phyloP scores from a whole-genome alignment of 1,139 yeast genomes.

The Pichia cactophila region DNA sequence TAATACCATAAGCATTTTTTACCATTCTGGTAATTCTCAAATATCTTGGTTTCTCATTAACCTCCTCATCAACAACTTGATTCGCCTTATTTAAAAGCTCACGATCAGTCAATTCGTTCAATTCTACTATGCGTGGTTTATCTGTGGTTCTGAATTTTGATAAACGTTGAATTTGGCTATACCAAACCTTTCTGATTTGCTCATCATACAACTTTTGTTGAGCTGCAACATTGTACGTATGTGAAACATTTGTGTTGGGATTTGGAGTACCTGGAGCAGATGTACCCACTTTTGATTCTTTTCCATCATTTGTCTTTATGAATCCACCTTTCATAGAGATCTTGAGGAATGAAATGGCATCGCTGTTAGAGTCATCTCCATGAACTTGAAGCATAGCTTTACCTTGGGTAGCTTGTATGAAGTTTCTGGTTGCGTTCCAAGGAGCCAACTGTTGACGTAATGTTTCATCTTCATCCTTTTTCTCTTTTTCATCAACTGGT shows the following conservation, averaged over 20 bases:
- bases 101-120: constrained; percentile 29
- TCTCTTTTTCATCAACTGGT: constrained; percentile 17
- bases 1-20: constrained; percentile 77
- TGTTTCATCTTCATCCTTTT: constrained; percentile 32
- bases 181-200: constrained; percentile 88
- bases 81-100: constrained; percentile 29
- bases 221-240: constrained; percentile 70
- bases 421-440: constrained; percentile 88
- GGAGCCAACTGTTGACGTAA: constrained; percentile 86
- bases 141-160: constrained; percentile 30
- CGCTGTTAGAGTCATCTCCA: constrained; percentile 94
- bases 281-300: constrained; percentile 9
- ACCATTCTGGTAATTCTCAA: constrained; percentile 73
- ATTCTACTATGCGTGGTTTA: constrained; percentile 29
- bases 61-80: constrained; percentile 33
- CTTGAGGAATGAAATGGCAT: constrained; percentile 81
- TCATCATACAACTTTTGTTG: constrained; percentile 92
- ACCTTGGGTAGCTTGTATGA: constrained; percentile 89
- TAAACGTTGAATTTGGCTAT: constrained; percentile 66
- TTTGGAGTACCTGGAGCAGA: constrained; percentile 2
- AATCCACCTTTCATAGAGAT: constrained; percentile 96
- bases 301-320: constrained; percentile 29
- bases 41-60: constrained; percentile 37
- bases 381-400: constrained; percentile 94
- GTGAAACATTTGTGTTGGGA: constrained; percentile 36